Evolutionary conservation across 1,284 basidiomycete species (phyloP), one percentile per base, ranked within the genome.

Genomic region (Cryptococcus maquisensis): DNA sequence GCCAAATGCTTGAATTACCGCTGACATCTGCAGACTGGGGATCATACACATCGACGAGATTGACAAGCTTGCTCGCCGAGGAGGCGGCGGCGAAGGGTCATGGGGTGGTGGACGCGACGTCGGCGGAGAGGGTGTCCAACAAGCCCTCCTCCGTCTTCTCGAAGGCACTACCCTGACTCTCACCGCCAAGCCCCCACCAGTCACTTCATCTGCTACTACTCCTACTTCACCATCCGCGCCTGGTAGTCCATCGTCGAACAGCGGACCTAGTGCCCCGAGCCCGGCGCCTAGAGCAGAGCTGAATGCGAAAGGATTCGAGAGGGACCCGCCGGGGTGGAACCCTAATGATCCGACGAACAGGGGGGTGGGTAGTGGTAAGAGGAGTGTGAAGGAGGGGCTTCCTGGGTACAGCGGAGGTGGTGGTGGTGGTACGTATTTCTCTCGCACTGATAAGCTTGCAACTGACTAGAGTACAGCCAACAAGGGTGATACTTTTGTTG

Each of bases 1-100:
- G 16, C 5, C 16, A 12, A 38, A 42, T n/a, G 9, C 13, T 84
- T 85, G 86, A 86, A 63, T 36, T 53, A 7, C 8, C 8, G 15
- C 37, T 65, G 49, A 62, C 36, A 48, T 51, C 42, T 38, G 7
- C 61, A 91, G 89, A 66, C 84, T 85, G 65, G 92, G 92, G 3
- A 97, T 98, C 55, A 86, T 97, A 20, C 95, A 94, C 72, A 94
- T 98, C 49, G 95, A 98, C 67, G 95, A 98, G 77, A 80, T 94
- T 2, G 94, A 98, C 77, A 98, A 97, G 77, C 84, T 97, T 51
- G 88, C 89, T 3, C 65, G 78, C 24, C 81, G 86, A 38, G 86
- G 85, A 55, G 78, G 81, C 5, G 74, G 80, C 12, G 85, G 87
- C 13, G 62, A 64, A 26, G 73, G 71, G 3, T 66, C 64, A 1